Percentiles rank a stretch among this genome's conserved stretches.
Evolutionary conservation across 768 basidiomycete genomes (phyloP).

Genomic region (Gyrodon lividus): DNA sequence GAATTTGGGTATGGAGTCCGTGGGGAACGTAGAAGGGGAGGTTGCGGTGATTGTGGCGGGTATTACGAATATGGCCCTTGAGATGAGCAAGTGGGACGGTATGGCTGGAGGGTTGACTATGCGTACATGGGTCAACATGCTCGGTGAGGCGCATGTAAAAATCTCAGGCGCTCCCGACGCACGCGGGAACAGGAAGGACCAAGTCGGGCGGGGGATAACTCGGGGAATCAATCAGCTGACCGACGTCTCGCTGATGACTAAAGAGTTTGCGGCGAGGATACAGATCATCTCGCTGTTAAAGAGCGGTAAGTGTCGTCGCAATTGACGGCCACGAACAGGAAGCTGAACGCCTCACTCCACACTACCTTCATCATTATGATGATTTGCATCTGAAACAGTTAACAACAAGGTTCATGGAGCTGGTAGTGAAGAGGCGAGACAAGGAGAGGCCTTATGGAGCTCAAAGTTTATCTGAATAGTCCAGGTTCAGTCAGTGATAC

Average conservation of each 20-base stretch:
- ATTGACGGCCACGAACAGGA: conserved; percentile 3
- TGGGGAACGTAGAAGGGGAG: conserved; percentile 49
- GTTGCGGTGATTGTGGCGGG: conserved; percentile 50
- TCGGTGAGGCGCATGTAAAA: conserved; percentile 43
- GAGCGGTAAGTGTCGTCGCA: conserved; percentile 38
- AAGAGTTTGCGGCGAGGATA: conserved; percentile 52
- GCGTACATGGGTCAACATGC: conserved; percentile 51
- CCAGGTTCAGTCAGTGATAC: neutral
- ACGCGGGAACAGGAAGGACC: conserved; percentile 36
- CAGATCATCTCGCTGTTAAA: conserved; percentile 55
- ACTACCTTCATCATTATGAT: neutral
- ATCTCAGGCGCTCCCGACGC: conserved; percentile 17
- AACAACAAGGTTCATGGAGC: conserved; percentile 46
- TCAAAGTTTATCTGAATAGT: conserved; percentile 45
- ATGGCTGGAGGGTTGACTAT: conserved; percentile 58
- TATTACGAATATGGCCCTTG: conserved; percentile 52
- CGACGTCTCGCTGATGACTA: conserved; percentile 50
- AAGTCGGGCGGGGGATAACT: conserved; percentile 49
- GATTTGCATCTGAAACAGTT: conserved; percentile 30
- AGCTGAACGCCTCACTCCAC: neutral
- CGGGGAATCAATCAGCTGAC: conserved; percentile 50
- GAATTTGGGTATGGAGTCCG: conserved; percentile 44
- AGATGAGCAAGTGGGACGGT: conserved; percentile 55
- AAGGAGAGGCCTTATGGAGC: conserved; percentile 52
- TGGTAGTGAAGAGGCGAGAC: conserved; percentile 49